Evolutionary conservation across 1,139 yeast genomes (phyloP).

Genomic region (Geotrichum restrictum): DNA sequence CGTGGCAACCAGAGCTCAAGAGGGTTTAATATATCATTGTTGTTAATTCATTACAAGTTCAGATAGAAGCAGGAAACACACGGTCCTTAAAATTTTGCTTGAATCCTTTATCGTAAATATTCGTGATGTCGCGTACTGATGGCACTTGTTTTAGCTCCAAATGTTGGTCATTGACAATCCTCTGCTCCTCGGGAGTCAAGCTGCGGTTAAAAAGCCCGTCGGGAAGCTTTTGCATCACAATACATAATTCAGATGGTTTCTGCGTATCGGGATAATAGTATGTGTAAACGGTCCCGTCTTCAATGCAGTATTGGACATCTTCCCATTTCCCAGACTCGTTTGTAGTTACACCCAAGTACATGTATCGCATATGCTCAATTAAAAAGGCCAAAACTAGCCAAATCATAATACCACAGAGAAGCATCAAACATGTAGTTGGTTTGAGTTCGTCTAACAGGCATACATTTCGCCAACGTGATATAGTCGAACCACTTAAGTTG

Average conservation of each 20-base stretch:
- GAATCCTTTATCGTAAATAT: conserved; percentile 69
- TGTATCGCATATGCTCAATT: conserved; percentile 55
- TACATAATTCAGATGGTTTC: conserved; percentile 24
- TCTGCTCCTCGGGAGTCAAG: conserved; percentile 30
- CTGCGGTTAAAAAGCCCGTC: conserved; percentile 33
- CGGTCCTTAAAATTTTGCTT: conserved; percentile 46
- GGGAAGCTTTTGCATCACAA: conserved; percentile 32
- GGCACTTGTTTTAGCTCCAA: conserved; percentile 36
- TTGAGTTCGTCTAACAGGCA: conserved; percentile 36
- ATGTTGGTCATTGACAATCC: conserved; percentile 24
- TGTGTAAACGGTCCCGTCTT: conserved; percentile 44
- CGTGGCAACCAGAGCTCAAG: too few relatives aligned
- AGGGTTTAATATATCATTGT: too few relatives aligned
- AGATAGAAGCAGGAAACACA: conserved; percentile 25
- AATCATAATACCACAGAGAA: conserved; percentile 51
- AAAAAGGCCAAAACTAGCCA: conserved; percentile 56
- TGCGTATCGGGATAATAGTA: conserved; percentile 29
- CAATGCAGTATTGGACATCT: conserved; percentile 58
- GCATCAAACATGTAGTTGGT: conserved; percentile 49
- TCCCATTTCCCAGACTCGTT: conserved; percentile 86
- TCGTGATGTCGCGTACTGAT: conserved; percentile 50
- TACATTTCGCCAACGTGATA: conserved; percentile 15
- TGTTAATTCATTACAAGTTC: too few relatives aligned
- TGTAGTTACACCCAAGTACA: conserved; percentile 83
- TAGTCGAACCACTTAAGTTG: background rate